These are phyloP conservation scores for Globisporangium ultimum DNA, from an alignment of 352 stramenopile genomes.

Conservation along the genomic window DNA sequence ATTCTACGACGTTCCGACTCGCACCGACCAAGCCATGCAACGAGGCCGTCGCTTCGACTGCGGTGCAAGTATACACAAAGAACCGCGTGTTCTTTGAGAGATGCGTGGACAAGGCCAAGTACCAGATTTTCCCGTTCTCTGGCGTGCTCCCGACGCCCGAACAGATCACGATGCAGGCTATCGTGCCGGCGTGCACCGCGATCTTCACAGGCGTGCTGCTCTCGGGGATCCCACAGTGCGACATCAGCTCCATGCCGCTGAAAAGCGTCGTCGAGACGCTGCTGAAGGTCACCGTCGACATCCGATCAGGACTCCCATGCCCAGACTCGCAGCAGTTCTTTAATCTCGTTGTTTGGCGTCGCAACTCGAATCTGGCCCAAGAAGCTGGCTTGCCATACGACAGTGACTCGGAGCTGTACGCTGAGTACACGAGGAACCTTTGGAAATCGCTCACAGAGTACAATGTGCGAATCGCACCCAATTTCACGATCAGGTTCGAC, in stretches of 20 bases:
- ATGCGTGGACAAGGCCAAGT: constrained; percentile 41
- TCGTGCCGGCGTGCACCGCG: constrained; percentile 34
- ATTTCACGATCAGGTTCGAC: constrained; percentile 7
- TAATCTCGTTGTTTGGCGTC: constrained; percentile 7
- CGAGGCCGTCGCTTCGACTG: constrained; percentile 31
- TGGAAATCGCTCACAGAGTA: constrained; percentile 4
- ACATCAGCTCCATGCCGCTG: constrained; percentile 45
- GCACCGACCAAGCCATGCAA: constrained; percentile 40
- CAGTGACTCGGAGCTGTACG: constrained; percentile 5
- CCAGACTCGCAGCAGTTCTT: constrained; percentile 10
- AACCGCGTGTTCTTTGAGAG: constrained; percentile 49
- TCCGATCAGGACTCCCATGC: not conserved
- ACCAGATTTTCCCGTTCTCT: constrained; percentile 60
- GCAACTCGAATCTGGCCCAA: constrained; percentile 9
- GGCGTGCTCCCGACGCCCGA: constrained; percentile 35
- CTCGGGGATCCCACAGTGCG: constrained; percentile 37
- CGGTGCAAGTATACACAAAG: constrained; percentile 49
- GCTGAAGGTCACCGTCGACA: constrained; percentile 51
- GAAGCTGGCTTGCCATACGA: constrained; percentile 7
- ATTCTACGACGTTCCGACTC: constrained; percentile 47
- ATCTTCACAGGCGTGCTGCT: constrained; percentile 51
- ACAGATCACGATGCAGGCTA: constrained; percentile 33
- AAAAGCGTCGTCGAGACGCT: constrained; percentile 54
- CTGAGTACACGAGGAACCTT: constrained; percentile 10
- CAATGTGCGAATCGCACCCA: not conserved